A percentile compares a stretch with the other conserved stretches of the same genome.
These are phyloP conservation scores for Thalassiosira hispida DNA, from an alignment of 352 stramenopile species.

Conservation along the genomic window DNA sequence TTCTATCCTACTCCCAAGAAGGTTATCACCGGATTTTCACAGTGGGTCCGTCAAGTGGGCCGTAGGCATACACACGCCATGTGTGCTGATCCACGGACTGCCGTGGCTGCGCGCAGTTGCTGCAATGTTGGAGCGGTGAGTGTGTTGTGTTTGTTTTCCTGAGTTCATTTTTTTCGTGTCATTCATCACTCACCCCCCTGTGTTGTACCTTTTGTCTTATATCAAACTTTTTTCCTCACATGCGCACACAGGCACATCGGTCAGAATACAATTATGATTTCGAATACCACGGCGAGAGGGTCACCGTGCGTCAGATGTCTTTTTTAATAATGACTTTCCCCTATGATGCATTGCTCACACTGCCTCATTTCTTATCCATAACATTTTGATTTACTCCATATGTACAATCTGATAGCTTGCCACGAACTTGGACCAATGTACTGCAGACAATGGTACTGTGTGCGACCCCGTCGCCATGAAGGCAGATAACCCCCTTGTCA, in stretches of 20 bases:
- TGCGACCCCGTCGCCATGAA: conserved; percentile 49
- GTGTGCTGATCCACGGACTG: conserved; percentile 49
- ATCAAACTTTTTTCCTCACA: neutral
- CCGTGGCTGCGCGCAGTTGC: conserved; percentile 47
- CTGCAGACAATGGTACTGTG: conserved; percentile 40
- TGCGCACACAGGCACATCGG: neutral
- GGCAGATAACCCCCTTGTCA: conserved; percentile 51
- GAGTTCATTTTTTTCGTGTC: no score
- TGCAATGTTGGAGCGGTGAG: conserved; percentile 32
- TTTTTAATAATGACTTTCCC: no score
- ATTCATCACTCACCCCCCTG: no score
- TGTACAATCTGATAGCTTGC: no score
- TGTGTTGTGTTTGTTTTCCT: neutral
- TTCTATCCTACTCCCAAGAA: conserved; percentile 63
- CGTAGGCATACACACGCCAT: conserved; percentile 53
- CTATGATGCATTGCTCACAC: no score
- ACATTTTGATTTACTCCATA: no score
- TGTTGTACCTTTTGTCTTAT: neutral
- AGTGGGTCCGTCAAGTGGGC: conserved; percentile 15
- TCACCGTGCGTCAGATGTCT: no score
- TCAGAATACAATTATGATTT: conserved; percentile 42
- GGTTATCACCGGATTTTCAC: conserved; percentile 53
- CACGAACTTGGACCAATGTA: conserved; percentile 47
- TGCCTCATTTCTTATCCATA: no score
- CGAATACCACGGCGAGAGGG: conserved; percentile 16